Evolutionary conservation across 352 stramenopile species (phyloP), one percentile per base, ranked within the genome.

Genomic region (Pythium pyrilobum): DNA sequence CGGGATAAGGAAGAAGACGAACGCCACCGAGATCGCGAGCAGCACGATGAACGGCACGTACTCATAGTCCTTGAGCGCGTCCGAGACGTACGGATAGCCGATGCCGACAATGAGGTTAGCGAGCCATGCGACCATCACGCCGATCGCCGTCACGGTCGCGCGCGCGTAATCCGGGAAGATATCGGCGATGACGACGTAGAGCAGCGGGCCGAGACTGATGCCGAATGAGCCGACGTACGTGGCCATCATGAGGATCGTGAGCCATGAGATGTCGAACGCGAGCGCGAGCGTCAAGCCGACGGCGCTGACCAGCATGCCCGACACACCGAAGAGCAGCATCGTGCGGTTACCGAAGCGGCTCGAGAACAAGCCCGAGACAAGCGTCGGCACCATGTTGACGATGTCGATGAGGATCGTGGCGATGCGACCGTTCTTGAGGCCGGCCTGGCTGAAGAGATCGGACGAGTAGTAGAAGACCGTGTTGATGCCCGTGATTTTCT

Each of bases 401-500:
- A 80, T 55, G 48, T 72, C 59, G 44, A 77, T 45, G 39, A 86
- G 52, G 27, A 72, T 56, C 11, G 56, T 78, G 21, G 66, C 68
- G 27, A 81, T 49, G 29, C 71, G 71, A 25, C 66, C 66, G 41
- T 81, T 68, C 4, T 47, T 43, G 20, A 81, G 51, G 24, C 74
- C 55, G 7, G 71, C 71, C 8, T 63, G 57, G 10, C 32, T 48
- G 51, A 81, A 81, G 10, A 81, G 69, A 39, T 48, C 42, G 3
- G 65, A 76, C 39, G 71, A 81, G 63, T 81, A 81, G 57, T 68
- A 74, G 41, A 76, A 77, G 18, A 78, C 61, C 18, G 69, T 64
- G 58, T 85, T 85, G 43, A 89, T 81, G 13, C 77, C 77, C 0
- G 75, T 77, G 36, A 87, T 62, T 38, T 87, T 74, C 33, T 84